phyloP scores from a whole-genome alignment of 225 moss, liverwort and hornwort genomes.

The Pseudoscleropodium purum region DNA sequence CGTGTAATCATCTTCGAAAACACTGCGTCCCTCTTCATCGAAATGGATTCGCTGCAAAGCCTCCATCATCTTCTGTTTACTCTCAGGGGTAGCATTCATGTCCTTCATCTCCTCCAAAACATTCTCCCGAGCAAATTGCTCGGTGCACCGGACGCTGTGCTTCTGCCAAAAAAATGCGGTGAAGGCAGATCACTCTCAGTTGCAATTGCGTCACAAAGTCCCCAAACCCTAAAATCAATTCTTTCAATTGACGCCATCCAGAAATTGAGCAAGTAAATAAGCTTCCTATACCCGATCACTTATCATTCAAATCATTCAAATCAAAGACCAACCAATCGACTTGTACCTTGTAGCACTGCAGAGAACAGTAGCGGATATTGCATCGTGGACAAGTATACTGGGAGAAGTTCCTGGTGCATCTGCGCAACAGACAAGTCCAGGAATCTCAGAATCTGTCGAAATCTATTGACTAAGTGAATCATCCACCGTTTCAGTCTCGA shows the following conservation, averaged over 20 bases:
- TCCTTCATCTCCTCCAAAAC: constrained; percentile 79
- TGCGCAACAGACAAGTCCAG: constrained; percentile 7
- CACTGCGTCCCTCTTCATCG: constrained; percentile 84
- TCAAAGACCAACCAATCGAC: neutral
- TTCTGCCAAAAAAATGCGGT: constrained; percentile 31
- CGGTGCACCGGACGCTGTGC: constrained; percentile 88
- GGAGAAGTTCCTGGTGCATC: constrained; percentile 78
- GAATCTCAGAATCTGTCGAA: neutral
- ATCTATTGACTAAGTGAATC: neutral
- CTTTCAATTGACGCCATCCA: neutral
- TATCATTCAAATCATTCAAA: neutral
- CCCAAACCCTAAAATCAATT: neutral
- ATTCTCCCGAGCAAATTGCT: constrained; percentile 82
- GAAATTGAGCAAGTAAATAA: neutral
- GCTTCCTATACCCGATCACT: neutral
- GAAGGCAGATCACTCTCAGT: neutral
- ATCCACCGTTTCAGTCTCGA: neutral
- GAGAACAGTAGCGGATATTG: constrained; percentile 82
- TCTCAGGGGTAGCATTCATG: constrained; percentile 53
- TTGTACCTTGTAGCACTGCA: constrained; percentile 88
- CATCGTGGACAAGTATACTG: constrained; percentile 95
- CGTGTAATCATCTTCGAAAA: constrained; percentile 66
- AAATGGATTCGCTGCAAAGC: constrained; percentile 83
- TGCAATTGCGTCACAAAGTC: neutral
- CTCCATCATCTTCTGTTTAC: constrained; percentile 69